phyloP scores from a whole-genome alignment of 2,329 filamentous ascomycete species.

The Fusarium sp. region DNA sequence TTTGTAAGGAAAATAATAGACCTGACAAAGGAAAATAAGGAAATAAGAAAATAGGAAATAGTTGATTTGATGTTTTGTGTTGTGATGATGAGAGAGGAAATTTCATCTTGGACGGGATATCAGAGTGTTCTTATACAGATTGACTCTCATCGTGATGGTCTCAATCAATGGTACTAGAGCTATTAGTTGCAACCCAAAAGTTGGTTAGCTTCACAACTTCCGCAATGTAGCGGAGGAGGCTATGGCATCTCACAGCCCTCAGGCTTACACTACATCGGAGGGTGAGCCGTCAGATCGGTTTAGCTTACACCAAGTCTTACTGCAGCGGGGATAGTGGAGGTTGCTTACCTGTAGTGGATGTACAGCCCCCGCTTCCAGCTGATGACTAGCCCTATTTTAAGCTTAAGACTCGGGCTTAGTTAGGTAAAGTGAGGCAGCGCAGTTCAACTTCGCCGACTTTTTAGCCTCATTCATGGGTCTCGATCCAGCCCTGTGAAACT shows the following conservation, averaged over 20 bases:
- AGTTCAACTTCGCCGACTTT: neutral
- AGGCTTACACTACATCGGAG: slow-evolving; percentile 15
- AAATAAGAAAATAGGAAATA: neutral
- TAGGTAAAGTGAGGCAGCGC: slow-evolving; percentile 3
- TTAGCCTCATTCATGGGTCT: neutral
- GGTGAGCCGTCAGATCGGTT: slow-evolving; percentile 21
- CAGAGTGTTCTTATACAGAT: slow-evolving; percentile 14
- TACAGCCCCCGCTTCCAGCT: slow-evolving; percentile 25
- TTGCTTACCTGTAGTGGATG: neutral
- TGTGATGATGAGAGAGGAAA: slow-evolving; percentile 33
- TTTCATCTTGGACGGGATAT: neutral
- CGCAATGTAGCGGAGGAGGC: slow-evolving; percentile 28
- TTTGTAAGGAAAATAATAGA: slow-evolving; percentile 34
- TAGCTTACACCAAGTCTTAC: neutral
- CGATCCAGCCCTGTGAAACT: slow-evolving; percentile 3
- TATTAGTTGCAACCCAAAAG: neutral
- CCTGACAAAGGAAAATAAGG: slow-evolving; percentile 36
- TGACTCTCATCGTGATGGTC: neutral
- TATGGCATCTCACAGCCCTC: slow-evolving; percentile 18
- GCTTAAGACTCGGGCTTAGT: slow-evolving; percentile 20
- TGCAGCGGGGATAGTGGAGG: neutral
- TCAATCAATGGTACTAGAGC: neutral
- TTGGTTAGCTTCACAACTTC: neutral
- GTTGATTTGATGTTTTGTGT: slow-evolving; percentile 26
- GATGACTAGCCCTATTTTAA: slow-evolving; percentile 33